These are phyloP conservation scores for Rhodomyrtus psidioides DNA, from an alignment of 441 rosid genomes.

Conservation along the genomic window DNA sequence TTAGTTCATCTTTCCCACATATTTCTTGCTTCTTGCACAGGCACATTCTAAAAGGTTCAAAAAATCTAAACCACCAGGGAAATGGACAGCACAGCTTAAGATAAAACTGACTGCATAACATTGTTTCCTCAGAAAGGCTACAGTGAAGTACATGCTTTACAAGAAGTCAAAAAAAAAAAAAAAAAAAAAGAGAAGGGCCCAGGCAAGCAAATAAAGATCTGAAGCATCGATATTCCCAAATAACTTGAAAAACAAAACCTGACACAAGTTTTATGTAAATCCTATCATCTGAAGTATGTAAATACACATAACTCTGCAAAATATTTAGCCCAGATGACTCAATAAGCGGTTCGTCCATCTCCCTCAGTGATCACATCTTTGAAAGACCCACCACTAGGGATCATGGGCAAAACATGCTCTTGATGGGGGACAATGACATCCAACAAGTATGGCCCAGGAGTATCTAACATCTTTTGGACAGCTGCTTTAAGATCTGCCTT, in stretches of 20 bases:
- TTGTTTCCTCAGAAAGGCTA: not conserved
- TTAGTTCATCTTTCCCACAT: not conserved
- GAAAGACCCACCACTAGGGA: constrained; percentile 85
- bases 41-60: not conserved
- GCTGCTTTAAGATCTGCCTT: constrained; percentile 62
- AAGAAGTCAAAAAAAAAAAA: not conserved
- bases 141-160: no score
- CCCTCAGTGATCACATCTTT: constrained; percentile 79
- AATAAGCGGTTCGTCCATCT: constrained; percentile 64
- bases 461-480: constrained; percentile 74
- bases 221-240: not conserved
- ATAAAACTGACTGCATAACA: not conserved
- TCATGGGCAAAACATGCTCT: constrained; percentile 96
- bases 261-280: not conserved
- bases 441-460: constrained; percentile 84
- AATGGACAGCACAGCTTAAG: not conserved
- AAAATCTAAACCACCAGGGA: not conserved
- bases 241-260: not conserved
- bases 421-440: constrained; percentile 96
- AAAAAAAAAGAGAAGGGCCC: not conserved
- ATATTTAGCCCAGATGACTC: not conserved
- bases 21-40: not conserved
- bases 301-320: not conserved
- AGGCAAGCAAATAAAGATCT: not conserved
- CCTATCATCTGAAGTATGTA: not conserved